phyloP scores from a whole-genome alignment of 371 early-diverging fungal species.

The Catenaria anguillulae region DNA sequence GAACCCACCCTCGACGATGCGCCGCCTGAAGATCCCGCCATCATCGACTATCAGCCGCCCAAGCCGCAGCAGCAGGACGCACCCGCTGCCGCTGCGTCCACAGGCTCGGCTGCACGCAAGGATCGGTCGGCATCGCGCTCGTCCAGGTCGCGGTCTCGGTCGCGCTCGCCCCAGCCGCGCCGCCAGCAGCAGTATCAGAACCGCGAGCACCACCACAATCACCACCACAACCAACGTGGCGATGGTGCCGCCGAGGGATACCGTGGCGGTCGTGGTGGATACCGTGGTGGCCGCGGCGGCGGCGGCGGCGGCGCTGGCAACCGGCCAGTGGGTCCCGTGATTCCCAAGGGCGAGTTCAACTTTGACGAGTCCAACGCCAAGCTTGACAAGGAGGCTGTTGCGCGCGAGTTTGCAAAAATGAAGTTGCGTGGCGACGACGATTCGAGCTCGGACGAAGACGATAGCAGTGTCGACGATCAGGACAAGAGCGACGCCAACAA shows the following conservation, averaged over 20 bases:
- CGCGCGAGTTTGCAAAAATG: constrained; percentile 39
- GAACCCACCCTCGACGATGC: constrained; percentile 36
- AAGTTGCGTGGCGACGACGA: constrained; percentile 1
- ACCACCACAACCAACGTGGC: constrained; percentile 21
- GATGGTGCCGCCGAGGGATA: constrained; percentile 30
- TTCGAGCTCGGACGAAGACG: constrained; percentile 5
- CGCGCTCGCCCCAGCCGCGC: background rate
- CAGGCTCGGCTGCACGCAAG: too few species aligned
- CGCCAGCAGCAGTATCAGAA: constrained; percentile 7
- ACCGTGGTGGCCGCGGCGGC: too few species aligned
- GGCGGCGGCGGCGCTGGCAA: constrained; percentile 27
- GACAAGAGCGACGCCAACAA: background rate
- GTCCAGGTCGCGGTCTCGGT: background rate
- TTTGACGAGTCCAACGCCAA: constrained; percentile 87
- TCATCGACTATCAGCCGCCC: constrained; percentile 30
- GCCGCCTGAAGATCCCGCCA: constrained; percentile 63
- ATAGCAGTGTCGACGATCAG: background rate
- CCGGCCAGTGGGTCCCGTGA: constrained; percentile 26
- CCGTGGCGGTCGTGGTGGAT: too few species aligned
- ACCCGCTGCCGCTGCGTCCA: constrained; percentile 2
- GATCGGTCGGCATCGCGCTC: too few species aligned
- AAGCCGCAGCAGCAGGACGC: too few species aligned
- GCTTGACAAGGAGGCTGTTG: constrained; percentile 66
- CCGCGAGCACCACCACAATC: constrained; percentile 13
- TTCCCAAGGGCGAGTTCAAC: constrained; percentile 83